Base-by-base conservation (phyloP, 495 filamentous ascomycete genomes). In the Acidomyces sp. region DNA sequence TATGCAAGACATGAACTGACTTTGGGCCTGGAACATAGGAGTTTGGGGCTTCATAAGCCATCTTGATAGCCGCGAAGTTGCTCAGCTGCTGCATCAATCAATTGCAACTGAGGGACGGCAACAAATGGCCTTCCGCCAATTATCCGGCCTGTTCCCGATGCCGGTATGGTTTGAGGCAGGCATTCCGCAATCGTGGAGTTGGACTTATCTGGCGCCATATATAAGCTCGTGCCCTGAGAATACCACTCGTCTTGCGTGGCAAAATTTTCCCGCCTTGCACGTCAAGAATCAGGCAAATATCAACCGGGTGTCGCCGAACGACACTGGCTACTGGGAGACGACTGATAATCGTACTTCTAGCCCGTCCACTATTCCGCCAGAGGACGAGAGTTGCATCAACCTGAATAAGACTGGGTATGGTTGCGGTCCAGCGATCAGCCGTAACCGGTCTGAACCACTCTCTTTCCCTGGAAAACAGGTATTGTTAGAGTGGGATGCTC, bases 91-190 rank as follows among this genome's bases (percentile, higher is more conserved):
- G 1, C 62, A 80, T 9, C 78, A 84, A 56, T 76, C 76, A 18
- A 81, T 94, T 59, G 71, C 82, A 17, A 80, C 76, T n/a, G 86
- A 93, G 51, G 79, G 82, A 11, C 77, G 85, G 2, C 86, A 93
- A 62, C 82, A 94, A 62, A 69, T 85, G 66, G 80, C 82, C 41
- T 93, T 90, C 70, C 79, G 85, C 17, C 84, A 93, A 48, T 82
- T 92, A 59, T 69, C 75, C 21, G 85, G 84, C 19, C 71, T 92
- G 17, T 82, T 81, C 60, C 82, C 85, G 2, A 85, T 83, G 79
- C 77, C 82, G 0, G 81, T 80, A 2, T 93, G 80, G 80, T 87
- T 88, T 56, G 74, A 85, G 58, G 68, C 74, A 7, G 82, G 82
- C 18, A 71, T 86, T 15, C 83, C 84, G 0, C 85, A 93, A 55